Base-by-base conservation (phyloP, 768 basidiomycete species). In the Rhodosporidiobolus odoratus region DNA sequence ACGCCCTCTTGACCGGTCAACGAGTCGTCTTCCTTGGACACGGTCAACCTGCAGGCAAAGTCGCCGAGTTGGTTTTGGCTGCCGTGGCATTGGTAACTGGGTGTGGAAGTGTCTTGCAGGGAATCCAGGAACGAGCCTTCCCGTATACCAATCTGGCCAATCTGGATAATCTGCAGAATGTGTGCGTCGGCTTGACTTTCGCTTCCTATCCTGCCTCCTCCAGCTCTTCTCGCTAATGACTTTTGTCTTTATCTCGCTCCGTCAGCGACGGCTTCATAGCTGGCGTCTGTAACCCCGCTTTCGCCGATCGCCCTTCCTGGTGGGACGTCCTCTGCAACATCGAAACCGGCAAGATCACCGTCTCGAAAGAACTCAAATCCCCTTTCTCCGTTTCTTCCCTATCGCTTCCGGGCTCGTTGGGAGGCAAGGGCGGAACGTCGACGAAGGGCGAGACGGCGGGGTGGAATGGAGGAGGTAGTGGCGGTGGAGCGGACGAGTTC, bases 271-370 rank as follows among this genome's bases (percentile, higher is more conserved):
- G 91, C 19, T 99, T 88, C 78, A 93, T 99, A 62, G 96, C 94
- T 16, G 96, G 96, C 2, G 95, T 98, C 4, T 94, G 91, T 1
- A 99, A 99, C 76, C 96, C 94, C 3, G 92, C 97, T 56, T 97
- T 97, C 80, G 92, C 95, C 76, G 83, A 88, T 2, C 85, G 89
- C 0, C 86, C 88, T 0, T 84, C 86, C 19, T 78, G 79, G 35
- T 99, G 96, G 96, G 96, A 99, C 79, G 82, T 99, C 13, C 82
- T 97, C 48, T 90, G 95, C 79, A 92, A 98, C 78, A 87, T 97
- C 71, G 89, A 91, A 58, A 86, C 87, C 0, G 91, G 91, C 16
- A 87, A 86, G 45, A 90, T 99, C 67, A 87, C 87, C 4, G 88
- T 98, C 21, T 87, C 90, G 47, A 94, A 88, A 78, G 90, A 97